phyloP scores from a whole-genome alignment of 169 alveolate species.

The Plasmodium fragile region DNA sequence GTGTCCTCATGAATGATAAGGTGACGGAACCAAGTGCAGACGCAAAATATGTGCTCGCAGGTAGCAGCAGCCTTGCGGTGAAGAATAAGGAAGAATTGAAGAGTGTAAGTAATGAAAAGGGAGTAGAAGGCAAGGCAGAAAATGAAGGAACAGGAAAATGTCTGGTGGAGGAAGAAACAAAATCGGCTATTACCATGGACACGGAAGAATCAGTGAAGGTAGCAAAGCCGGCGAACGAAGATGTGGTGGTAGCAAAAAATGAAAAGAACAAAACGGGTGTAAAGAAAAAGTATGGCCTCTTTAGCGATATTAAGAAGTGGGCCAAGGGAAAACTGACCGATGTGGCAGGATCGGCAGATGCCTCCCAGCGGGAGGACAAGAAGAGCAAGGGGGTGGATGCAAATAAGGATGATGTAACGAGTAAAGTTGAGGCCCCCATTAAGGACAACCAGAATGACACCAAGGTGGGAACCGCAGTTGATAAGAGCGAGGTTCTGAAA shows the following conservation, averaged over 20 bases:
- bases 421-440: neutral
- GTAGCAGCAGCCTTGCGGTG: neutral
- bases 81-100: neutral
- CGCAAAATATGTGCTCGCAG: neutral
- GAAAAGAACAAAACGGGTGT: neutral
- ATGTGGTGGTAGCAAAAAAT: neutral
- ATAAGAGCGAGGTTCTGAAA: neutral
- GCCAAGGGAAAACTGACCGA: neutral
- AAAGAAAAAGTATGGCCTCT: neutral
- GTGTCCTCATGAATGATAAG: neutral
- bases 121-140: neutral
- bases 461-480: neutral
- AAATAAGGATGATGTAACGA: neutral
- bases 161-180: neutral
- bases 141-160: neutral
- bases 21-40: neutral
- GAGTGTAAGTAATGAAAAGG: neutral
- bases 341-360: neutral
- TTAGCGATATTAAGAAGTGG: constrained; percentile 10
- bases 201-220: neutral
- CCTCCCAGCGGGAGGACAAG: neutral
- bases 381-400: neutral
- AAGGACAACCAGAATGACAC: neutral
- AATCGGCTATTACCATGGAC: neutral
- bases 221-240: neutral